Evolutionary conservation across 1,284 basidiomycete species (phyloP).

Genomic region (Puccinia hordei): DNA sequence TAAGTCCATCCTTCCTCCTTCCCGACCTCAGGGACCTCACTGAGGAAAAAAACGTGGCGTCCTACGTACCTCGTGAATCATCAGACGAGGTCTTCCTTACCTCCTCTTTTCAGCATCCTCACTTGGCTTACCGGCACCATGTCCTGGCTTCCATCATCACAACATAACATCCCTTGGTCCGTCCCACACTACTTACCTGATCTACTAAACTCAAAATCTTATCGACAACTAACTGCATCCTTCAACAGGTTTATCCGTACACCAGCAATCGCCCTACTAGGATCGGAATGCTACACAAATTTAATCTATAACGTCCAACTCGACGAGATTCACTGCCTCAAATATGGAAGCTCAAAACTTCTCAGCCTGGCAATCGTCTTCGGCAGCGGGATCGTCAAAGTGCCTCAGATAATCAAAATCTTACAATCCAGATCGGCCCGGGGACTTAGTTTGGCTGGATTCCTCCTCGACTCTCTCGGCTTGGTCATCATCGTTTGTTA

Average conservation of each 20-base stretch:
- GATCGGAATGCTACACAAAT: constrained; percentile 75
- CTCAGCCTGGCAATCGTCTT: no score
- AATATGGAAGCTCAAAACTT: no score
- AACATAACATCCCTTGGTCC: constrained; percentile 48
- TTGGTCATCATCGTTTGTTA: constrained; percentile 62
- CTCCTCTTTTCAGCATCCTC: constrained; percentile 35
- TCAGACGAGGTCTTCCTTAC: constrained; percentile 37
- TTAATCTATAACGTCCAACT: constrained; percentile 64
- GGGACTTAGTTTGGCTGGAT: no score
- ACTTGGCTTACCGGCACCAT: constrained; percentile 46
- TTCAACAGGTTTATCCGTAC: constrained; percentile 33
- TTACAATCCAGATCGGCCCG: no score
- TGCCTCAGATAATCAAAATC: no score
- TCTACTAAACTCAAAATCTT: not conserved
- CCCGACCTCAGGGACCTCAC: not conserved
- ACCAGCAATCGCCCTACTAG: constrained; percentile 33
- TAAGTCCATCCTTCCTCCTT: not conserved
- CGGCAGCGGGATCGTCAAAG: no score
- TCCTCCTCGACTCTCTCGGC: no score
- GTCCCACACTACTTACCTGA: not conserved
- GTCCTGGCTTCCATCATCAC: constrained; percentile 45
- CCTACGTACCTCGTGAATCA: constrained; percentile 43
- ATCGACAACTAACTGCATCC: no score
- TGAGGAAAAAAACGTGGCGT: constrained; percentile 48
- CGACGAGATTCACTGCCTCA: no score